A percentile compares a stretch with the other conserved stretches of the same genome.
Evolutionary conservation across 2,329 filamentous ascomycete species (phyloP).

Genomic region (Venturia effusa): DNA sequence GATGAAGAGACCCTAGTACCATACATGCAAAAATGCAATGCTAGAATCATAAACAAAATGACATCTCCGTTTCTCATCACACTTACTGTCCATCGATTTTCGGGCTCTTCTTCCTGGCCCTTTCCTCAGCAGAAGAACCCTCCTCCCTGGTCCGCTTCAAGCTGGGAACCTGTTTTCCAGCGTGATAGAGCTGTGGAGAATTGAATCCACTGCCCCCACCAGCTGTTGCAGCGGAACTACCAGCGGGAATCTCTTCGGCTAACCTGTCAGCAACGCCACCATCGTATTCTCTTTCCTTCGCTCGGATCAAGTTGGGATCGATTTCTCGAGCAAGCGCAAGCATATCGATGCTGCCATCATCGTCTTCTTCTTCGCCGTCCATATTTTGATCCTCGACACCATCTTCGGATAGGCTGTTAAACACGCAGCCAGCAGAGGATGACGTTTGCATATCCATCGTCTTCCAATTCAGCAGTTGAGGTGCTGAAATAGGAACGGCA

Average conservation of each 20-base stretch:
- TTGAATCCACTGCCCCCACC: slow-evolving; percentile 38
- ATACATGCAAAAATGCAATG: neutral
- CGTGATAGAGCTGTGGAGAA: slow-evolving; percentile 21
- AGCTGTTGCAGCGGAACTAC: slow-evolving; percentile 37
- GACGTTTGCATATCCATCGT: neutral
- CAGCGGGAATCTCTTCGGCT: slow-evolving; percentile 37
- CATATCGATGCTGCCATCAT: slow-evolving; percentile 30
- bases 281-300: slow-evolving; percentile 36
- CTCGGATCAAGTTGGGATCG: slow-evolving; percentile 30
- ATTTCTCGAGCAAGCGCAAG: slow-evolving; percentile 33
- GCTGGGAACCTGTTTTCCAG: neutral
- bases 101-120: neutral
- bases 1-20: neutral
- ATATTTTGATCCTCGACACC: slow-evolving; percentile 9
- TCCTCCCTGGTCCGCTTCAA: slow-evolving; percentile 3
- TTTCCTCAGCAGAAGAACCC: neutral
- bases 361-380: slow-evolving; percentile 17
- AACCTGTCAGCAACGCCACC: slow-evolving; percentile 35
- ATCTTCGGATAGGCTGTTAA: neutral
- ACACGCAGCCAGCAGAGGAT: neutral
- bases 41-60: neutral
- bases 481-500: slow-evolving; percentile 16
- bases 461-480: slow-evolving; percentile 18
- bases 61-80: neutral
- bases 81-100: neutral